Base-by-base conservation (phyloP, 2,329 filamentous ascomycete species). In the Fusarium tuaranense region DNA sequence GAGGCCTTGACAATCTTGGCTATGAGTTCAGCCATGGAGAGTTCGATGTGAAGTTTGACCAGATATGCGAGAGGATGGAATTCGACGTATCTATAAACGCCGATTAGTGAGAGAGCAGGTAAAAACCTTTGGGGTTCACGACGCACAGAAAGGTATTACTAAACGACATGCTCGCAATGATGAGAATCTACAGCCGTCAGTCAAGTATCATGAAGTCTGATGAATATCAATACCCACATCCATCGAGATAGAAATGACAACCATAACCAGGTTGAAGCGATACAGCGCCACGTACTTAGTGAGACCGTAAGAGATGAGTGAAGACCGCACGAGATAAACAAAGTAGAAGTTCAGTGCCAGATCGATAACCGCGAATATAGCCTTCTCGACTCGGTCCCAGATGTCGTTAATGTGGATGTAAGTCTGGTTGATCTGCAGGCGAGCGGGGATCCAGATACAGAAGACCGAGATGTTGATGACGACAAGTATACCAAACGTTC, bases 341-440 rank as follows among this genome's bases (percentile, higher is more conserved):
- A 89, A 89, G 69, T 87, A 87, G 60, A 82, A 81, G 65, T 88
- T 89, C 18, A 89, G 79, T 0, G 75, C 76, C 3, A 81, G 83
- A 65, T 89, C 87, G 4, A 88, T 81, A 16, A 86, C 51, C 1
- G 87, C 79, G 64, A 87, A 87, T 3, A 88, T 79, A 3, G 81
- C 81, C 71, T 88, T 89, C 63, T 87, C 86, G 51, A 84, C 80
- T 18, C 87, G 84, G 55, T 89, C 87, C 86, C 86, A 89, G 32
- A 87, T 76, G 0, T 83, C 72, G 72, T 88, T 88, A 67, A 88
- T 79, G 20, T 79, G 67, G 44, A 86, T 81, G 53, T 82, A 88
- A 4, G 70, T 80, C 6, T 80, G 36, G 39, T 75, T 83, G 57
- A 85, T 80, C 63, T 85, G 81, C 18, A 87, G 79, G 4, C 86